Base-by-base conservation (phyloP, 208 protist genomes). In the Porcisia deanei region DNA sequence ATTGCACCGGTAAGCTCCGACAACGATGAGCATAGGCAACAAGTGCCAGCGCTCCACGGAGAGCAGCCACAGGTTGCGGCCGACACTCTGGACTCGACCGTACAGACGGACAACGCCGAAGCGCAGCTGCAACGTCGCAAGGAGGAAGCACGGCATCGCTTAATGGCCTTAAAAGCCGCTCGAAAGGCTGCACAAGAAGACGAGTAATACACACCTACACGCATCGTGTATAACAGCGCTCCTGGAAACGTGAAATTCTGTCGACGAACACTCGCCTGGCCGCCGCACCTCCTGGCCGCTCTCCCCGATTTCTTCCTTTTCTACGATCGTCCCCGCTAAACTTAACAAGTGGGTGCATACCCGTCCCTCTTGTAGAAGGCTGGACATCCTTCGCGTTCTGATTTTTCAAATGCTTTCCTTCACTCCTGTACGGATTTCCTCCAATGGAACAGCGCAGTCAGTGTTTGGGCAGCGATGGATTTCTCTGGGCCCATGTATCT, bases 121-220 rank as follows among this genome's bases (percentile, higher is more conserved):
- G 54, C 69, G 9, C 80, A 87, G 25, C 73, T 93, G 74, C 67
- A 88, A 71, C 71, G 75, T 37, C 85, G 78, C 52, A 89, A 88
- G 67, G 81, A 85, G 67, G 85, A 81, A 14, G 82, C 87, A 63
- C 88, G 88, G 34, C 84, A 82, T 41, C 85, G 88, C 7, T 63
- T 94, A 25, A 81, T 82, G 12, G 82, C 79, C 9, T 52, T 94
- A n/a, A 87, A 89, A 64, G 79, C 75, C 45, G 80, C 76, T n/a
- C 72, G 72, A 0, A 57, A 61, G 58, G 66, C 77, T 9, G 77
- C 66, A 0, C 65, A 72, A 43, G 58, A 76, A 30, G 47, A 68
- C 16, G 54, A 63, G 12, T 76, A 43, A 72, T 3, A 20, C 65
- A 41, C 1, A 55, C 45, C 20, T 25, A 20, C 41, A 41, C 34